phyloP scores from a whole-genome alignment of 371 early-diverging fungal genomes.

The Rhizomucor miehei region DNA sequence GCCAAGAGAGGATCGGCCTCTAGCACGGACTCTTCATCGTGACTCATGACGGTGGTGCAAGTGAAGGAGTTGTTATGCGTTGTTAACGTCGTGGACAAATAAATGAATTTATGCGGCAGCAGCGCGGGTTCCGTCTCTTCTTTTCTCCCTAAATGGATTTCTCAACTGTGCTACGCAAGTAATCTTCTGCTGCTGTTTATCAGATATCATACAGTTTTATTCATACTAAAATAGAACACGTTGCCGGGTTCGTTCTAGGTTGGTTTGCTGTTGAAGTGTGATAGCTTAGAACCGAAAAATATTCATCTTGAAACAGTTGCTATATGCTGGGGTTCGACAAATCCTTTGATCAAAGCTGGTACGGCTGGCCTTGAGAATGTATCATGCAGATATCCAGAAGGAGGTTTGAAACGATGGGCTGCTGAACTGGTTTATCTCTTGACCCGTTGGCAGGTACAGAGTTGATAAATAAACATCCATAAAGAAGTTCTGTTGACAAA shows the following conservation, averaged over 20 bases:
- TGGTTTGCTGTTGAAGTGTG: no score
- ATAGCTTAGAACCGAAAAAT: no score
- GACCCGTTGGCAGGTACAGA: constrained; percentile 80
- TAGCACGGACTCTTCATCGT: constrained; percentile 3
- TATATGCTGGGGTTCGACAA: constrained; percentile 94
- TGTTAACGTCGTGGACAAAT: no score
- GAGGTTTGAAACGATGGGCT: constrained; percentile 48
- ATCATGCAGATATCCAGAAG: constrained; percentile 41
- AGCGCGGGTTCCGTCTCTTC: no score
- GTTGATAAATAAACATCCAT: neutral
- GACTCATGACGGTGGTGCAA: neutral
- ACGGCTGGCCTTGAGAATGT: constrained; percentile 76
- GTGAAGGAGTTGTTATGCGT: no score
- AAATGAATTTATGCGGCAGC: neutral
- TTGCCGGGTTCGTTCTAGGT: no score
- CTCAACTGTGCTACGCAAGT: constrained; percentile 16
- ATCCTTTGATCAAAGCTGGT: constrained; percentile 91
- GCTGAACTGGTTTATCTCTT: constrained; percentile 78
- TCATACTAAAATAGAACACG: no score
- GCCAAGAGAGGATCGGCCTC: neutral
- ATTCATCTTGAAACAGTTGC: constrained; percentile 55
- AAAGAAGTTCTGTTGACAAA: no score
- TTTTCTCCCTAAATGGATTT: no score
- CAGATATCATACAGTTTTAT: no score
- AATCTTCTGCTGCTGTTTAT: neutral